phyloP scores from a whole-genome alignment of 2,329 filamentous ascomycete species.

The Botryotinia calthae region DNA sequence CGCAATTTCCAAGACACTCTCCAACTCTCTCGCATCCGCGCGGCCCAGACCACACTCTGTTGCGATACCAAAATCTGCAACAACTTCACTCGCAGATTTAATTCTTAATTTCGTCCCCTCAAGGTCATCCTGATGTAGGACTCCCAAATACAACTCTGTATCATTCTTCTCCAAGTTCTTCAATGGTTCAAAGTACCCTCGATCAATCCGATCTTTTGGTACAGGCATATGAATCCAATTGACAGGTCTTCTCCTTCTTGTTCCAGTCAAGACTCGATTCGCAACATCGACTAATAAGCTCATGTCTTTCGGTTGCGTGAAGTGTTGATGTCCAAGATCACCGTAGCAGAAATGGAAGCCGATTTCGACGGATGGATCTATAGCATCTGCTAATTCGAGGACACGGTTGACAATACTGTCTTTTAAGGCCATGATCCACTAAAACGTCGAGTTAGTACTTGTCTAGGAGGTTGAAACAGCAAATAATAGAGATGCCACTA shows the following conservation, averaged over 20 bases:
- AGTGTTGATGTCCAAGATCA: slow-evolving; percentile 45
- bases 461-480: not conserved
- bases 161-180: slow-evolving; percentile 36
- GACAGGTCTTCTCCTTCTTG: slow-evolving; percentile 36
- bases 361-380: slow-evolving; percentile 42
- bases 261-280: slow-evolving; percentile 35
- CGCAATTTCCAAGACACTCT: slow-evolving; percentile 22
- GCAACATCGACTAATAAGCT: slow-evolving; percentile 41
- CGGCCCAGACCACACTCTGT: slow-evolving; percentile 46
- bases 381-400: slow-evolving; percentile 35
- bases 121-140: slow-evolving; percentile 43
- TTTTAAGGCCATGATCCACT: slow-evolving; percentile 31
- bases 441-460: not conserved
- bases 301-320: slow-evolving; percentile 42
- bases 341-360: slow-evolving; percentile 50
- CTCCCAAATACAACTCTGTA: slow-evolving; percentile 43
- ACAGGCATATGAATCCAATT: slow-evolving; percentile 47
- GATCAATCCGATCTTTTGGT: slow-evolving; percentile 41
- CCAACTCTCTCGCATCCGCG: slow-evolving; percentile 23
- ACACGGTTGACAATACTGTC: slow-evolving; percentile 41
- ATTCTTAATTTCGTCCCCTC: slow-evolving; percentile 43
- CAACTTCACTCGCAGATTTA: slow-evolving; percentile 37
- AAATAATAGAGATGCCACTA: not conserved
- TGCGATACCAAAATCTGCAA: slow-evolving; percentile 41
- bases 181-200: slow-evolving; percentile 43